These are phyloP conservation scores for Cyclostephanos invisitatus DNA, from an alignment of 108 stramenopile genomes.

Conservation along the genomic window DNA sequence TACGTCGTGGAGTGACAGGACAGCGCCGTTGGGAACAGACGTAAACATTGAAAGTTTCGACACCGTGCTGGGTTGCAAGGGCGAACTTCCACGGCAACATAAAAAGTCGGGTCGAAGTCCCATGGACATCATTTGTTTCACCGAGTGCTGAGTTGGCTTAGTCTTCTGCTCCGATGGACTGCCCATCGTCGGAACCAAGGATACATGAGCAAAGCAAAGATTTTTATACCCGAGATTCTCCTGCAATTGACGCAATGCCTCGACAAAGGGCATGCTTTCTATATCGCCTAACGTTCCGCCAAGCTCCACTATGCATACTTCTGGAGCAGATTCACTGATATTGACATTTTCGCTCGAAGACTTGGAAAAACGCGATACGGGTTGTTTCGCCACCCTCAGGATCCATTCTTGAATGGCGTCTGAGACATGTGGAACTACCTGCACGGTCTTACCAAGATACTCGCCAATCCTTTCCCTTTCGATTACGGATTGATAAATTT, in stretches of 20 bases:
- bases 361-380: conserved; percentile 53
- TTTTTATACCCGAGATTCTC: conserved; percentile 67
- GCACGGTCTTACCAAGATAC: conserved; percentile 98
- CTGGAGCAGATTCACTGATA: conserved; percentile 62
- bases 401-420: conserved; percentile 93
- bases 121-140: conserved; percentile 58
- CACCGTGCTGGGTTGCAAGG: conserved; percentile 49
- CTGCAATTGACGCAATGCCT: conserved; percentile 59
- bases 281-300: conserved; percentile 91
- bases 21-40: conserved; percentile 57
- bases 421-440: conserved; percentile 92
- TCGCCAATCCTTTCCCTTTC: conserved; percentile 94
- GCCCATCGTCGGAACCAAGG: conserved; percentile 55
- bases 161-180: conserved; percentile 57
- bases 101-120: conserved; percentile 73
- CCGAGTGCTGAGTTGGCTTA: conserved; percentile 61
- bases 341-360: conserved; percentile 1
- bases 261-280: conserved; percentile 66
- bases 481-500: conserved; percentile 95
- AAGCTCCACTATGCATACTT: conserved; percentile 86
- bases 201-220: conserved; percentile 71
- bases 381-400: conserved; percentile 72
- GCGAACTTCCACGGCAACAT: conserved; percentile 58
- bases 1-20: conserved; percentile 81
- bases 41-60: conserved; percentile 71